Evolutionary conservation across 495 filamentous ascomycete genomes (phyloP).

Genomic region (Eremomyces bilateralis): DNA sequence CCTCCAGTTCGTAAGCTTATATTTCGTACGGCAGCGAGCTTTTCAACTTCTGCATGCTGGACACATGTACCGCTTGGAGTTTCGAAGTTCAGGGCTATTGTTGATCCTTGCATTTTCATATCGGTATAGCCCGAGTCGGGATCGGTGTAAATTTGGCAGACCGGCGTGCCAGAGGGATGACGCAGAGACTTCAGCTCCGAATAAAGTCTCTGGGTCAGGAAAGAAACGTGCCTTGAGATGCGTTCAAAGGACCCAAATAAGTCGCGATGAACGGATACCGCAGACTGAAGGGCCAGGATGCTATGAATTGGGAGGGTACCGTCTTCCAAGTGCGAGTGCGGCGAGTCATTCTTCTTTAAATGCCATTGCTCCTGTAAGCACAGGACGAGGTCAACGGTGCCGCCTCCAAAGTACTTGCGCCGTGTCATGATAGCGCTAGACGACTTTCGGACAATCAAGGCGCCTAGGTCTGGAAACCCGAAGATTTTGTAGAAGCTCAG

Average conservation of each 20-base stretch:
- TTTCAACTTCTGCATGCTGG: conserved; percentile 65
- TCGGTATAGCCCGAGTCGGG: conserved; percentile 20
- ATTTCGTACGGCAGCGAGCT: conserved; percentile 50
- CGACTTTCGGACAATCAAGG: conserved; percentile 57
- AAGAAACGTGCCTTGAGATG: conserved; percentile 53
- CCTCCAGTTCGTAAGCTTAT: conserved; percentile 73
- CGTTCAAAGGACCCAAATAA: conserved; percentile 49
- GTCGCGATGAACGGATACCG: conserved; percentile 42
- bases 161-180: conserved; percentile 44
- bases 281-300: conserved; percentile 59
- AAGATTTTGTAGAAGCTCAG: conserved; percentile 95
- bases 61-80: conserved; percentile 48
- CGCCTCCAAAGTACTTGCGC: conserved; percentile 79
- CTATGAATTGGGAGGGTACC: conserved; percentile 77
- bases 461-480: conserved; percentile 82
- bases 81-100: conserved; percentile 63
- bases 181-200: conserved; percentile 32
- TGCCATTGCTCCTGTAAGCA: conserved; percentile 48
- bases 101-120: conserved; percentile 40
- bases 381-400: conserved; percentile 68
- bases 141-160: conserved; percentile 44
- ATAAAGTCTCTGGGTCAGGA: conserved; percentile 36
- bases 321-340: conserved; percentile 72
- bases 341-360: conserved; percentile 42
- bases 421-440: conserved; percentile 37